These are phyloP conservation scores for Pichia nanzhaoensis DNA, from an alignment of 805 yeast species.

Conservation along the genomic window DNA sequence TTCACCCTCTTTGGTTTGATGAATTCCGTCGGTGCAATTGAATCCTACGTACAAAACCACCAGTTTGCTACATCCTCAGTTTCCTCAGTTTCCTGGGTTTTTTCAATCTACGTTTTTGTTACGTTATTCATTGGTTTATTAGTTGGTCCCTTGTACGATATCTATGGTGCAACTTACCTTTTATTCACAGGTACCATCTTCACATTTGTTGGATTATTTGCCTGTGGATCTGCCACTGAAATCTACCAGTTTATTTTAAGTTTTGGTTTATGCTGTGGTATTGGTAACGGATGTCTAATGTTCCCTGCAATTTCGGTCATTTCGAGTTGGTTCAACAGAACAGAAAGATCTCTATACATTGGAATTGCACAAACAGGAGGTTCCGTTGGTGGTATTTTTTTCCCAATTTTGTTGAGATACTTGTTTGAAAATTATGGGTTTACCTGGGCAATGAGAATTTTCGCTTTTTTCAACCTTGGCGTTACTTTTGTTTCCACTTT, in stretches of 20 bases:
- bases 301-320: conserved; percentile 57
- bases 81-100: conserved; percentile 59
- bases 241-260: conserved; percentile 58
- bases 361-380: conserved; percentile 48
- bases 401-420: conserved; percentile 45
- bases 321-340: conserved; percentile 53
- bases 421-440: conserved; percentile 45
- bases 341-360: conserved; percentile 48
- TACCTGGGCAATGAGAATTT: conserved; percentile 49
- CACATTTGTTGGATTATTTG: conserved; percentile 47
- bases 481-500: conserved; percentile 32
- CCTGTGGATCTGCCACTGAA: conserved; percentile 45
- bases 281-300: conserved; percentile 54
- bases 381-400: conserved; percentile 45
- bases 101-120: conserved; percentile 49
- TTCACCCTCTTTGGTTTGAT: conserved; percentile 47
- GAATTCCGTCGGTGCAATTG: conserved; percentile 57
- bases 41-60: conserved; percentile 50
- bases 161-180: conserved; percentile 46
- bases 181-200: conserved; percentile 39
- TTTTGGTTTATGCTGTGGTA: conserved; percentile 49
- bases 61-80: conserved; percentile 42
- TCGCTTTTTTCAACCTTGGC: conserved; percentile 40
- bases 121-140: conserved; percentile 36
- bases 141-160: conserved; percentile 52